phyloP scores from a whole-genome alignment of 2,329 filamentous ascomycete species.

The Hypoxylon sp. region DNA sequence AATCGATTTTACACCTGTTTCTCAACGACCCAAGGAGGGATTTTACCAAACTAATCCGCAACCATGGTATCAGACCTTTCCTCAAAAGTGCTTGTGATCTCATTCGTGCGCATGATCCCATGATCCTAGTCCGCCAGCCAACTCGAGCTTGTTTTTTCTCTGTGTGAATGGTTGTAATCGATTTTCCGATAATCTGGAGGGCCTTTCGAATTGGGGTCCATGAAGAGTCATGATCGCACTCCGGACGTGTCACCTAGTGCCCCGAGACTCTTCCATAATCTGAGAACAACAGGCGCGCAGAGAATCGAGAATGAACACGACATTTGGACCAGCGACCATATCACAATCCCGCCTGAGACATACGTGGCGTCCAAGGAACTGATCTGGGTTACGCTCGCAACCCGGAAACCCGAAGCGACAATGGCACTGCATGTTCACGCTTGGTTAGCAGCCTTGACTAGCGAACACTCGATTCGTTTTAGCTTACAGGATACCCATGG shows the following conservation, averaged over 20 bases:
- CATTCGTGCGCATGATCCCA: constrained; percentile 2
- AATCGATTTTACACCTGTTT: no score
- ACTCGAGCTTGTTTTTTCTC: neutral
- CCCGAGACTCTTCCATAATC: neutral
- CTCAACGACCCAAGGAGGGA: constrained; percentile 1
- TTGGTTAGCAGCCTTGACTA: neutral
- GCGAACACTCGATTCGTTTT: neutral
- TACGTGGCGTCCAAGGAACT: neutral
- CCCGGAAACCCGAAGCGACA: neutral
- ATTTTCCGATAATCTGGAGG: neutral
- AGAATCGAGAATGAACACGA: neutral
- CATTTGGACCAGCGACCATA: constrained; percentile 1
- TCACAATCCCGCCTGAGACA: neutral
- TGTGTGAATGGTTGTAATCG: neutral
- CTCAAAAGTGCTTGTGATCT: neutral
- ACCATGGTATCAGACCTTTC: neutral
- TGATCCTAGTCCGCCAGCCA: neutral
- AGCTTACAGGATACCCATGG: constrained; percentile 44
- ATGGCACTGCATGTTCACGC: neutral
- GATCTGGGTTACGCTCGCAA: neutral
- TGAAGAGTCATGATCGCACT: neutral
- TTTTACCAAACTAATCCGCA: neutral
- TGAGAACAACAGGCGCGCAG: neutral
- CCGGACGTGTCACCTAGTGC: neutral
- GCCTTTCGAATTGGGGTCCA: neutral